These are phyloP conservation scores for Hericium rajendrae DNA, from an alignment of 768 basidiomycete genomes.

Conservation along the genomic window DNA sequence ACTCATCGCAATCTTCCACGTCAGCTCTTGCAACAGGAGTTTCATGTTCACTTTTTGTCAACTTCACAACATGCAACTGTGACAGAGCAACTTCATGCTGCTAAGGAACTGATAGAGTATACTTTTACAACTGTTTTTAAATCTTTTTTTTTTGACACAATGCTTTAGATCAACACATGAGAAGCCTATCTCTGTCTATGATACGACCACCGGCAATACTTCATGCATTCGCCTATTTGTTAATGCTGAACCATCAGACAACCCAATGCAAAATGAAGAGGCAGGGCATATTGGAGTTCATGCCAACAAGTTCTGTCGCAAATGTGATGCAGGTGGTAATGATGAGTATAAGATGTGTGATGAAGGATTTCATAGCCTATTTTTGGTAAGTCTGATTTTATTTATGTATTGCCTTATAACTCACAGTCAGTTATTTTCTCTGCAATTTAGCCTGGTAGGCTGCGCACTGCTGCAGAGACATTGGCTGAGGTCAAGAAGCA, in stretches of 20 bases:
- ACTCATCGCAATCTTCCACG: constrained; percentile 27
- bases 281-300: constrained; percentile 26
- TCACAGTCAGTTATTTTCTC: neutral
- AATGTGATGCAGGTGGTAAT: constrained; percentile 29
- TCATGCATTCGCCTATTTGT: constrained; percentile 11
- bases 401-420: neutral
- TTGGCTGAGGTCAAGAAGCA: neutral
- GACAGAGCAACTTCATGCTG: constrained; percentile 29
- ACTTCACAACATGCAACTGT: constrained; percentile 28
- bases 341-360: constrained; percentile 24
- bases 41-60: constrained; percentile 28
- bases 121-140: constrained; percentile 5
- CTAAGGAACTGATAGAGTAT: constrained; percentile 24
- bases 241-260: constrained; percentile 20
- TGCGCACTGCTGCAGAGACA: constrained; percentile 1
- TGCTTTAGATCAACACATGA: constrained; percentile 21
- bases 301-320: constrained; percentile 24
- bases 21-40: constrained; percentile 27
- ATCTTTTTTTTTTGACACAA: too few relatives aligned
- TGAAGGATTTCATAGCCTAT: constrained; percentile 25
- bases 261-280: constrained; percentile 16
- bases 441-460: neutral
- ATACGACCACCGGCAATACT: constrained; percentile 17
- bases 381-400: neutral
- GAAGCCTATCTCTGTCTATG: constrained; percentile 23